phyloP scores from a whole-genome alignment of 2,329 filamentous ascomycete genomes.

The Aspergillus jensenii region DNA sequence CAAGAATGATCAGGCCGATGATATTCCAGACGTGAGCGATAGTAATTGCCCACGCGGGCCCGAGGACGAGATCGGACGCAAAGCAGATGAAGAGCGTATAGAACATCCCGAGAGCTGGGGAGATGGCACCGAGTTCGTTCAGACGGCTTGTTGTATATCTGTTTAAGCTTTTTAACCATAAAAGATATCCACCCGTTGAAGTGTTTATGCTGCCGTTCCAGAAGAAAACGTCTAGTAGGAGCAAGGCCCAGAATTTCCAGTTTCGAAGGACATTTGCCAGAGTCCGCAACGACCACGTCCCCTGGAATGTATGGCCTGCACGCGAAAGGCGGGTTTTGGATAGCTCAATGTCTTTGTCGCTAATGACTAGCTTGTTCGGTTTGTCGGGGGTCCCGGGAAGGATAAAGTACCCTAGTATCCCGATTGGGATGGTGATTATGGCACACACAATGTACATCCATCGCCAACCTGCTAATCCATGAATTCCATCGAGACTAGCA shows the following conservation, averaged over 20 bases:
- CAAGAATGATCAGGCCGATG: conserved; percentile 54
- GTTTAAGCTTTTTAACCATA: conserved; percentile 59
- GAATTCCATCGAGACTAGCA: conserved; percentile 42
- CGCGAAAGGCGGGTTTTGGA: conserved; percentile 48
- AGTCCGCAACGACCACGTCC: conserved; percentile 27
- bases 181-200: conserved; percentile 51
- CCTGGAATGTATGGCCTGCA: conserved; percentile 41
- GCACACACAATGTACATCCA: conserved; percentile 60
- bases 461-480: conserved; percentile 52
- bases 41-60: conserved; percentile 57
- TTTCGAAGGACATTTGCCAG: conserved; percentile 40
- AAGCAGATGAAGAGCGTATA: conserved; percentile 58
- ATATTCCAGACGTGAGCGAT: conserved; percentile 52
- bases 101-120: conserved; percentile 57
- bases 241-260: conserved; percentile 53
- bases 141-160: conserved; percentile 48
- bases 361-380: conserved; percentile 51
- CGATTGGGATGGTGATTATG: conserved; percentile 57
- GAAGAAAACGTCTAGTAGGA: conserved; percentile 56
- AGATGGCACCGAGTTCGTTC: conserved; percentile 54
- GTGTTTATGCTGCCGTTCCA: conserved; percentile 55
- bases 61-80: conserved; percentile 53
- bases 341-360: conserved; percentile 48
- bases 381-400: conserved; percentile 54
- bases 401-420: conserved; percentile 52